Evolutionary conservation across 139 green algal genomes (phyloP), one percentile per base, ranked within the genome.

Genomic region (Pleodorina starrii): DNA sequence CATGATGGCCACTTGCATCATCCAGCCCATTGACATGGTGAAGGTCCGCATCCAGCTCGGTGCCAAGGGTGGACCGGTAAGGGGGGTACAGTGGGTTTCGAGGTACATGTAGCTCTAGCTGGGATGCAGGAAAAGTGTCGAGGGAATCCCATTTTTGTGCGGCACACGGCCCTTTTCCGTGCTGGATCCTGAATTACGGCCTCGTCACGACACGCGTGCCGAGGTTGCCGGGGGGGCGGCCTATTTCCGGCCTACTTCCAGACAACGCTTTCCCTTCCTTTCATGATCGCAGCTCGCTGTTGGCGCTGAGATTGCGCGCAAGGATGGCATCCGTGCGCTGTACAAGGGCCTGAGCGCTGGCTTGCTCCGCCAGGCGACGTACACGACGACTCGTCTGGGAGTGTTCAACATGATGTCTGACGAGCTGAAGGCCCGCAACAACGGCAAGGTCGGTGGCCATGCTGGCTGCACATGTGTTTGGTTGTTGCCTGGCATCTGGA

Each of bases 11-110:
- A 98, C 96, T 0, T 98, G 94, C 90, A 95, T 97, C 91, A 98
- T 99, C 71, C 98, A 99, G 95, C 96, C 97, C 35, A 96, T 99
- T 90, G 97, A 99, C 85, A 99, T 99, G 97, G 96, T 99, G 54
- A 99, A 99, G 91, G 98, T 99, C 54, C 94, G 96, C 59, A 93
- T 99, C 29, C 98, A 99, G 92, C 94, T 99, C 74, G 97, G 97
- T n/a, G 95, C 96, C 16, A 96, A 94, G 46, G 97, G 97, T 21
- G 92, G 94, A 73, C 97, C 98, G 82, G 95, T 98, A 60, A 96
- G 95, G 93, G 10, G 54, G 54, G 54, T n/a, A n/a, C n/a, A n/a
- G n/a, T 46, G 43, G 0, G 38, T 1, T 19, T 14, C 9, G 9
- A 16, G 63, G 12, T 32, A 11, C 59, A 69, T 69, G 59, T 69